These are phyloP conservation scores for Mycena venus DNA, from an alignment of 768 basidiomycete genomes.

Conservation along the genomic window DNA sequence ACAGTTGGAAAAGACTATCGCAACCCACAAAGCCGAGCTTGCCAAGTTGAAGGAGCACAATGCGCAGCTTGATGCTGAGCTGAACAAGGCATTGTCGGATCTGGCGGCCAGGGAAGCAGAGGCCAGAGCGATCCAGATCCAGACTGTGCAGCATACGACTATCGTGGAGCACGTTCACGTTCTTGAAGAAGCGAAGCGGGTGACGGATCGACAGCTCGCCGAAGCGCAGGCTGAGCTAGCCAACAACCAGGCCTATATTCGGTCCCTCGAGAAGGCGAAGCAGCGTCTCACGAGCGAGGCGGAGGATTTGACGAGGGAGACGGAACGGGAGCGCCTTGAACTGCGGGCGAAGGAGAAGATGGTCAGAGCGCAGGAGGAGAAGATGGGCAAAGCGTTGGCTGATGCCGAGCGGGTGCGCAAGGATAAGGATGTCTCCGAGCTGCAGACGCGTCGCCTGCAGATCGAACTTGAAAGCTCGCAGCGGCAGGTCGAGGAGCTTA, in stretches of 20 bases:
- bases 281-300: conserved; percentile 80
- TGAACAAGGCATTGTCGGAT: conserved; percentile 85
- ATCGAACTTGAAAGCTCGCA: conserved; percentile 69
- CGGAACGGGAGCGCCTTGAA: conserved; percentile 76
- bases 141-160: conserved; percentile 94
- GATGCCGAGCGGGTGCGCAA: conserved; percentile 78
- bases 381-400: conserved; percentile 64
- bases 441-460: conserved; percentile 71
- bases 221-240: conserved; percentile 86
- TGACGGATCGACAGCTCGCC: conserved; percentile 91
- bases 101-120: conserved; percentile 89
- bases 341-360: conserved; percentile 80
- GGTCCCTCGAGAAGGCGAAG: conserved; percentile 89
- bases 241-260: conserved; percentile 80
- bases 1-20: conserved; percentile 77
- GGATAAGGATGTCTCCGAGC: conserved; percentile 74
- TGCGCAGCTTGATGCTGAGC: conserved; percentile 80
- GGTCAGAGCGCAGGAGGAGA: conserved; percentile 71
- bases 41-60: conserved; percentile 76
- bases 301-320: conserved; percentile 84
- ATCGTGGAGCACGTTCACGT: conserved; percentile 98
- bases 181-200: conserved; percentile 93
- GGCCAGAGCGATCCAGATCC: conserved; percentile 75
- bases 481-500: conserved; percentile 68
- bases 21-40: conserved; percentile 79